These are phyloP conservation scores for Boletellus emodensis DNA, from an alignment of 768 basidiomycete genomes.

Conservation along the genomic window DNA sequence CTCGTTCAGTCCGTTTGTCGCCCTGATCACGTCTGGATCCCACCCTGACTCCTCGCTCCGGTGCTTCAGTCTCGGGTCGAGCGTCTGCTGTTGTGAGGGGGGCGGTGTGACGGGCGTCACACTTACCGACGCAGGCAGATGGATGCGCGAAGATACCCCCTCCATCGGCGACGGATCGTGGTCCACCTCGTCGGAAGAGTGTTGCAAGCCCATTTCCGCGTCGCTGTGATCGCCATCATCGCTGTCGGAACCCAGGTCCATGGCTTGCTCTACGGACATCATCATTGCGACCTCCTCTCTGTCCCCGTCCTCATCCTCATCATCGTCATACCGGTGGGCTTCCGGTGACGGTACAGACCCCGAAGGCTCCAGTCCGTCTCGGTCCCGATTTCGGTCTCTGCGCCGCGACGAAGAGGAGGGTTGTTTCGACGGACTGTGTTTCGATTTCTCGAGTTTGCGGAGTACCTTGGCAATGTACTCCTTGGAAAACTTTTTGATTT, in stretches of 20 bases:
- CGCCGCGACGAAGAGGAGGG: conserved; percentile 18
- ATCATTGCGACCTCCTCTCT: conserved; percentile 29
- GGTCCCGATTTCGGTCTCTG: conserved; percentile 6
- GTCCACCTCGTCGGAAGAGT: conserved; percentile 27
- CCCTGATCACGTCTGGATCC: conserved; percentile 19
- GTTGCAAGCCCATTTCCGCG: conserved; percentile 23
- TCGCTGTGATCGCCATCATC: conserved; percentile 25
- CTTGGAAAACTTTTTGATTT: conserved; percentile 92
- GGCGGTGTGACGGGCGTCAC: conserved; percentile 32
- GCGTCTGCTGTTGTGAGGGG: conserved; percentile 16
- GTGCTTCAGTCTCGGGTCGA: conserved; percentile 31
- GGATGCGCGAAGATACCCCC: conserved; percentile 27
- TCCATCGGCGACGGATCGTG: conserved; percentile 33
- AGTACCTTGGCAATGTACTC: conserved; percentile 84
- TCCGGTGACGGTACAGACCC: conserved; percentile 13
- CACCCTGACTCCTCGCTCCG: conserved; percentile 29
- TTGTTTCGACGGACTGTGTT: conserved; percentile 14
- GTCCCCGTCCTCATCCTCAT: conserved; percentile 8
- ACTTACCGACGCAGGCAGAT: conserved; percentile 25
- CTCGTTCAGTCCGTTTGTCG: conserved; percentile 15
- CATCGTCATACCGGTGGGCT: conserved; percentile 5
- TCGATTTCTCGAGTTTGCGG: conserved; percentile 53
- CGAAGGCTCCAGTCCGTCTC: conserved; percentile 6
- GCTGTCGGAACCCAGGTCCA: conserved; percentile 41
- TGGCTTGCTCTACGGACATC: conserved; percentile 43